These are phyloP conservation scores for Ambrosia artemisiifolia DNA, from an alignment of 129 eudicot species.

Conservation along the genomic window DNA sequence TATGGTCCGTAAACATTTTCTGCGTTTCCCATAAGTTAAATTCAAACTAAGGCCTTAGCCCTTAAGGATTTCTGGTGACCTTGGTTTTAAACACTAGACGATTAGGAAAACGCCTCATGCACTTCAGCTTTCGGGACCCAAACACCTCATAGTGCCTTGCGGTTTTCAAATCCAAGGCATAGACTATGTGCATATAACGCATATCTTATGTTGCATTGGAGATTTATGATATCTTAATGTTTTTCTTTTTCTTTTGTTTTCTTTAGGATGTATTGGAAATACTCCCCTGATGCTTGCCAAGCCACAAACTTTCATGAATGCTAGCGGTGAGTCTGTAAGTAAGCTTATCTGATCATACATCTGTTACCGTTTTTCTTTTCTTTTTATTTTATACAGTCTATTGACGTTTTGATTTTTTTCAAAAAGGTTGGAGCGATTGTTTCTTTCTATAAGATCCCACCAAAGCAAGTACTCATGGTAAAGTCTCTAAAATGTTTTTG, in stretches of 20 bases:
- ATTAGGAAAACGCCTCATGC: no score
- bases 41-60: background rate
- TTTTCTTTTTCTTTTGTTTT: background rate
- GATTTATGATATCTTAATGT: no score
- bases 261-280: slow-evolving; percentile 80
- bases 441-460: slow-evolving; percentile 86
- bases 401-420: slow-evolving; percentile 18
- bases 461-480: slow-evolving; percentile 92
- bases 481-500: slow-evolving; percentile 16
- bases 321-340: slow-evolving; percentile 99
- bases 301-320: slow-evolving; percentile 97
- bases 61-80: background rate
- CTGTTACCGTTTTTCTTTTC: background rate
- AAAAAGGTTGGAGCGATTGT: slow-evolving; percentile 81
- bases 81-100: background rate
- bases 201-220: no score
- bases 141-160: no score
- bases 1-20: background rate
- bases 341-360: slow-evolving; percentile 19
- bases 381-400: background rate
- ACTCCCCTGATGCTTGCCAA: slow-evolving; percentile 87
- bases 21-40: background rate
- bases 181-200: background rate
- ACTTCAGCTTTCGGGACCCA: no score
- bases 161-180: background rate